These are phyloP conservation scores for Scalesia atractyloides DNA, from an alignment of 129 eudicot species.

Conservation along the genomic window DNA sequence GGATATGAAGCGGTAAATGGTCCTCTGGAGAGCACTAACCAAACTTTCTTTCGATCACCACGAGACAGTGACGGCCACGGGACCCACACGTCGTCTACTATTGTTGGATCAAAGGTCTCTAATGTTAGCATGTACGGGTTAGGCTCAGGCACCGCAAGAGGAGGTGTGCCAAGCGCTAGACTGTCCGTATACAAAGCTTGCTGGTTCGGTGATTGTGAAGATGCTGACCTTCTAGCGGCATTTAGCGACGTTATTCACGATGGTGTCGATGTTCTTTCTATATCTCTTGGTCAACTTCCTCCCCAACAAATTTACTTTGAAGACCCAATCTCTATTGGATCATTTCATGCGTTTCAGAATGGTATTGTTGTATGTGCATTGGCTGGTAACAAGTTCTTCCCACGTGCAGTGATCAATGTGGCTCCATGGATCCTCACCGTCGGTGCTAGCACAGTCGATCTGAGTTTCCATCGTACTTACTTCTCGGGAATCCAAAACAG, in stretches of 20 bases:
- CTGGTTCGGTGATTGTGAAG: slow-evolving; percentile 54
- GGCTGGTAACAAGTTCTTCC: slow-evolving; percentile 53
- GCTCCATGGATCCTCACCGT: slow-evolving; percentile 82
- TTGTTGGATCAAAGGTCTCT: slow-evolving; percentile 59
- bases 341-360: slow-evolving; percentile 60
- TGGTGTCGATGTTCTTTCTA: slow-evolving; percentile 62
- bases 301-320: slow-evolving; percentile 43
- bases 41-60: slow-evolving; percentile 51
- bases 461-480: slow-evolving; percentile 44
- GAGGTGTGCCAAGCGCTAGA: slow-evolving; percentile 69
- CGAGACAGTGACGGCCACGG: slow-evolving; percentile 69
- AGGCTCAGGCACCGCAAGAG: slow-evolving; percentile 59
- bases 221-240: slow-evolving; percentile 65
- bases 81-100: slow-evolving; percentile 64
- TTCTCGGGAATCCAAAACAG: slow-evolving; percentile 52
- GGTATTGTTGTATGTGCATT: slow-evolving; percentile 64
- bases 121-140: slow-evolving; percentile 47
- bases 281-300: slow-evolving; percentile 56
- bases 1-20: slow-evolving; percentile 50
- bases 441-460: slow-evolving; percentile 70
- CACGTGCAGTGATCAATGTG: slow-evolving; percentile 48
- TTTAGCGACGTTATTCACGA: slow-evolving; percentile 64
- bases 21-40: slow-evolving; percentile 46
- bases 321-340: slow-evolving; percentile 49
- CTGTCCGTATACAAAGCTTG: slow-evolving; percentile 70